Evolutionary conservation across 2,329 filamentous ascomycete species (phyloP), one percentile per base, ranked within the genome.

Genomic region (Xylariaceae sp.): DNA sequence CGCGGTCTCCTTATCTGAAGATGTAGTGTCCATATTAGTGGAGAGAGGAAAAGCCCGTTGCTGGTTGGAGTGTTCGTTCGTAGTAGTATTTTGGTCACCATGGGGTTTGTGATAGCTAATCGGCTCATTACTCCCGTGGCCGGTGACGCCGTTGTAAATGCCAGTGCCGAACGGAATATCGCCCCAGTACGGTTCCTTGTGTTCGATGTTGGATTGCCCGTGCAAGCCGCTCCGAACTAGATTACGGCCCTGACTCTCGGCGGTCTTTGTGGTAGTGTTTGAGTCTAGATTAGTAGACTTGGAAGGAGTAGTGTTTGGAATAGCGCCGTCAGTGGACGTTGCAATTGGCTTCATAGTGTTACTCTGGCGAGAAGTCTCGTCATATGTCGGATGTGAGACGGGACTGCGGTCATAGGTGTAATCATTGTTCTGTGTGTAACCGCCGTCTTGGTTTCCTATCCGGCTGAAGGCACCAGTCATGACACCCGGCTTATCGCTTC

Each of bases 161-260:
- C 65, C 64, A 5, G 52, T 54, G 3, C 65, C 65, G 15, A 58
- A 55, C n/a, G 67, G 61, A 18, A 65, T 58, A 29, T 64, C 59
- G 13, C 64, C 66, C 64, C 65, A 67, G 42, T 69, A 68, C 1
- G 66, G 59, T 8, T 67, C 63, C 1, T 55, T 23, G 32, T 62
- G 46, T 1, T 52, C 42, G n/a, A 59, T 24, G 6, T 49, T 41
- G 2, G 61, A 52, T 33, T 57, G 53, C 6, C 43, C 59, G 1
- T 50, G 40, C 16, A 55, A 23, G 10, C 57, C 57, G 13, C 51
- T 59, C 20, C 58, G 58, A 3, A 59, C 53, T 3, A 46, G 48
- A 46, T 63, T 62, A 11, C 46, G 50, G 13, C 50, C 37, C 26
- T 26, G 4, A 13, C 9, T 23, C 16, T 26, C 30, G 23, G 4